Percentiles rank a stretch among this genome's conserved stretches.
Evolutionary conservation across 129 eudicot species (phyloP).

Genomic region (Gnaphalium uliginosum): DNA sequence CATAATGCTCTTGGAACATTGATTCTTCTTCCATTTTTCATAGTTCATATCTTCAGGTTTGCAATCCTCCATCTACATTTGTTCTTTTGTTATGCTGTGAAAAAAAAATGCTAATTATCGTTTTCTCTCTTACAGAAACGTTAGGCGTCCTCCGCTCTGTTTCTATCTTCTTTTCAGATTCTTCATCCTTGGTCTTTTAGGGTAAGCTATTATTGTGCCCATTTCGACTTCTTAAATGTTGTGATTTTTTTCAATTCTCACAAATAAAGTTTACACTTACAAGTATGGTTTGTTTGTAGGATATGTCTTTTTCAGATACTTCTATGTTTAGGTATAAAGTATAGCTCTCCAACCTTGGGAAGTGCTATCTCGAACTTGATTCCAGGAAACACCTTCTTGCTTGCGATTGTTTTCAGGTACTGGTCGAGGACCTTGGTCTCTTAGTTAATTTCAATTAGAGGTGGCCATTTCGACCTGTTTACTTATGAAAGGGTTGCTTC

Average conservation of each 20-base stretch:
- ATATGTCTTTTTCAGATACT: conserved; percentile 36
- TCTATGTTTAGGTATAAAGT: conserved; percentile 22
- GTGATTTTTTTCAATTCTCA: background rate
- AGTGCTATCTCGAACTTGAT: conserved; percentile 39
- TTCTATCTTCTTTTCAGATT: conserved; percentile 36
- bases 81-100: background rate
- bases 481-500: too few relatives aligned
- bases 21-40: conserved; percentile 45
- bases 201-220: conserved; percentile 29
- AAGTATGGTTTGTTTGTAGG: conserved; percentile 25
- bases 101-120: background rate
- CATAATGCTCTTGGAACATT: conserved; percentile 35
- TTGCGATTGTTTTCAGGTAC: conserved; percentile 40
- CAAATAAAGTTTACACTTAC: background rate
- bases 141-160: conserved; percentile 28
- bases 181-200: conserved; percentile 47
- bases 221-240: background rate
- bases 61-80: background rate
- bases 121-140: conserved; percentile 27
- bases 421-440: background rate
- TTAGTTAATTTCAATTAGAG: background rate
- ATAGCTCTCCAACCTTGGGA: conserved; percentile 45
- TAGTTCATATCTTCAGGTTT: conserved; percentile 34
- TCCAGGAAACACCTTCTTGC: conserved; percentile 38
- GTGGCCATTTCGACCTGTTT: too few relatives aligned